Percentiles rank a stretch among this genome's conserved stretches.
phyloP scores from a whole-genome alignment of 2,329 filamentous ascomycete genomes.

The Trichoderma koningii region DNA sequence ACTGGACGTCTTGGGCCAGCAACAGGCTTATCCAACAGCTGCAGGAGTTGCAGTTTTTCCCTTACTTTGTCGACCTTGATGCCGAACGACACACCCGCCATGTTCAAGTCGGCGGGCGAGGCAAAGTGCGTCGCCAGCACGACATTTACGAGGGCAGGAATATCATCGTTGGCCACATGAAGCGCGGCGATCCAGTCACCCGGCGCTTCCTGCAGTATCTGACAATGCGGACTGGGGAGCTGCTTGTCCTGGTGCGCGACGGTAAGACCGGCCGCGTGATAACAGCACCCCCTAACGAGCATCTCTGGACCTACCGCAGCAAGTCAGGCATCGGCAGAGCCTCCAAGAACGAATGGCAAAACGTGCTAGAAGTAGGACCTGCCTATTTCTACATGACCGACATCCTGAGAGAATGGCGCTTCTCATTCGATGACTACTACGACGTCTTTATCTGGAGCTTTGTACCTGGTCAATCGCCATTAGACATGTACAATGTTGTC shows the following conservation, averaged over 20 bases:
- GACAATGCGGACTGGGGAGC: constrained; percentile 34
- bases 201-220: constrained; percentile 37
- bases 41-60: constrained; percentile 35
- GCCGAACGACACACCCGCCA: constrained; percentile 30
- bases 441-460: constrained; percentile 38
- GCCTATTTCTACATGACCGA: constrained; percentile 34
- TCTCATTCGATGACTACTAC: constrained; percentile 37
- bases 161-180: constrained; percentile 37
- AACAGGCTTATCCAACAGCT: constrained; percentile 34
- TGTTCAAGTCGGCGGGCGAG: constrained; percentile 31
- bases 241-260: constrained; percentile 35
- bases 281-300: constrained; percentile 33
- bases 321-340: constrained; percentile 35
- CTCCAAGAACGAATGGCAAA: constrained; percentile 35
- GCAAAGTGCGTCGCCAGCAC: constrained; percentile 32
- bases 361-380: constrained; percentile 33
- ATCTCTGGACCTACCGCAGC: constrained; percentile 35
- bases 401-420: constrained; percentile 34
- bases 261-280: constrained; percentile 38
- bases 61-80: constrained; percentile 35
- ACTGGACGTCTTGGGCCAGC: constrained; percentile 33
- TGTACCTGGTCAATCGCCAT: constrained; percentile 29
- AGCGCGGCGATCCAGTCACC: constrained; percentile 35
- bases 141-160: constrained; percentile 36
- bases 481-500: constrained; percentile 31